phyloP scores from a whole-genome alignment of 495 filamentous ascomycete genomes.

The Geoglossum glabrum region DNA sequence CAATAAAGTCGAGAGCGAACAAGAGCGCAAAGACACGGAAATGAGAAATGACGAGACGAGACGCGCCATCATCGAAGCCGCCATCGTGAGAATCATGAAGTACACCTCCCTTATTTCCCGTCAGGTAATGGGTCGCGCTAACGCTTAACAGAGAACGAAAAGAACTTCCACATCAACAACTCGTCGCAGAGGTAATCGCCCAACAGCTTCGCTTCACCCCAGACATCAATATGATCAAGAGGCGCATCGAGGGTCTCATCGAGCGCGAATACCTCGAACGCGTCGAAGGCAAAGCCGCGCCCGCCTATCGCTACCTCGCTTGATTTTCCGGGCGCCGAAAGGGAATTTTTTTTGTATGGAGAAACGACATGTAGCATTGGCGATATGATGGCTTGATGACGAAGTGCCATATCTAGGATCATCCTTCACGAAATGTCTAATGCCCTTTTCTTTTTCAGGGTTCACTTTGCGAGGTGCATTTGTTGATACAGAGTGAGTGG shows the following conservation, averaged over 20 bases:
- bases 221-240: constrained; percentile 80
- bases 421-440: no score
- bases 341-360: no score
- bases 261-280: constrained; percentile 88
- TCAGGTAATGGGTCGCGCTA: neutral
- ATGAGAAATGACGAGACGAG: constrained; percentile 69
- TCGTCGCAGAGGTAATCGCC: constrained; percentile 67
- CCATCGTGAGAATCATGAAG: constrained; percentile 93
- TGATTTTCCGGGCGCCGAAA: constrained; percentile 12
- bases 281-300: constrained; percentile 41
- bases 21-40: constrained; percentile 73
- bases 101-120: constrained; percentile 24
- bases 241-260: constrained; percentile 81
- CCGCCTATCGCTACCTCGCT: constrained; percentile 64
- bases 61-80: constrained; percentile 62
- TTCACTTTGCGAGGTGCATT: no score
- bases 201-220: constrained; percentile 71
- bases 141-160: constrained; percentile 60
- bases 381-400: no score
- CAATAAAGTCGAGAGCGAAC: constrained; percentile 69
- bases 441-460: no score
- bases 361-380: no score
- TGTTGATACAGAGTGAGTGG: no score
- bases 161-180: constrained; percentile 52
- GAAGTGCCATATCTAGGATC: no score